A percentile compares a stretch with the other conserved stretches of the same genome.
These are phyloP conservation scores for Kwoniella dendrophila DNA, from an alignment of 768 basidiomycete genomes.

Conservation along the genomic window DNA sequence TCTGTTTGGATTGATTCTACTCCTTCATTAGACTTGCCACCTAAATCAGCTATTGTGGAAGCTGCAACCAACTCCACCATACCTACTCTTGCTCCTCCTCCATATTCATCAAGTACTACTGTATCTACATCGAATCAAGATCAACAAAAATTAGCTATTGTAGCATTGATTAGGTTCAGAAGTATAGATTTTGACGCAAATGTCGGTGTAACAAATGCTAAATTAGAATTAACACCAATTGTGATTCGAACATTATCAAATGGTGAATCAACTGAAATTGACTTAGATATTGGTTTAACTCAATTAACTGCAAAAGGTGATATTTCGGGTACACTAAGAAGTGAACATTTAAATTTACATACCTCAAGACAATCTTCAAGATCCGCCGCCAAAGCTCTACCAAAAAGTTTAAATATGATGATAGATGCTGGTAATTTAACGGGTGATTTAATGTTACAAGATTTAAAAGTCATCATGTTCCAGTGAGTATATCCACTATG, in stretches of 20 bases:
- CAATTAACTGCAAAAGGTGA: constrained; percentile 60
- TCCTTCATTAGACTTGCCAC: constrained; percentile 43
- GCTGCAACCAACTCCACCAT: constrained; percentile 21
- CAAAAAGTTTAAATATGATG: constrained; percentile 41
- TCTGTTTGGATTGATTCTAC: constrained; percentile 54
- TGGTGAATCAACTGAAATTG: constrained; percentile 66
- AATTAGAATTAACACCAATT: constrained; percentile 67
- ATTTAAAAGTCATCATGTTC: constrained; percentile 42
- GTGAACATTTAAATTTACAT: constrained; percentile 38
- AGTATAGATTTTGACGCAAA: constrained; percentile 74
- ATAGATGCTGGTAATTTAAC: constrained; percentile 43
- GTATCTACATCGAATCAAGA: background rate
- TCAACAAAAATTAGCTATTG: constrained; percentile 60
- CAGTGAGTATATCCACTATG: constrained; percentile 31
- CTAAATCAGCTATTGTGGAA: constrained; percentile 34
- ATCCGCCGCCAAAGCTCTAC: constrained; percentile 23
- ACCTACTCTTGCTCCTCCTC: constrained; percentile 1
- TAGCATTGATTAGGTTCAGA: constrained; percentile 71
- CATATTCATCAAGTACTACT: too few relatives aligned
- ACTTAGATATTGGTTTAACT: constrained; percentile 64
- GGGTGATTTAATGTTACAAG: constrained; percentile 38
- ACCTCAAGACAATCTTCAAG: constrained; percentile 40
- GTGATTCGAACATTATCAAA: constrained; percentile 70
- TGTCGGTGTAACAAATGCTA: constrained; percentile 75
- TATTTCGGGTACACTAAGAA: constrained; percentile 48